These are phyloP conservation scores for Alternaria postmessia DNA, from an alignment of 2,329 filamentous ascomycete species.

Conservation along the genomic window DNA sequence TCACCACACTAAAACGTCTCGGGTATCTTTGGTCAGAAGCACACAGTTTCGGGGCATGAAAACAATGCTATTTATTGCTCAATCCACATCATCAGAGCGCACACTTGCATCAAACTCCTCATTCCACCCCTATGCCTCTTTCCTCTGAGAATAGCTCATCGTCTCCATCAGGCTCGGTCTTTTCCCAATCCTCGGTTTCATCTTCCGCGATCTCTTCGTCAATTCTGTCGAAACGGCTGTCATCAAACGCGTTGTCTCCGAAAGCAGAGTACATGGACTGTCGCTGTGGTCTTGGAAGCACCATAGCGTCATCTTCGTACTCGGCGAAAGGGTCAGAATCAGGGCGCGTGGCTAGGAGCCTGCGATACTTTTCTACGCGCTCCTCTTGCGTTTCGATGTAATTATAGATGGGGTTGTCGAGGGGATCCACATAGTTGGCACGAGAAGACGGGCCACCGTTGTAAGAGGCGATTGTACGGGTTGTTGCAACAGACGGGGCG, in stretches of 20 bases:
- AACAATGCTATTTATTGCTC: background rate
- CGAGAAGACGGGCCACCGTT: constrained; percentile 6
- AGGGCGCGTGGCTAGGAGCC: background rate
- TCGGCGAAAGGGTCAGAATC: background rate
- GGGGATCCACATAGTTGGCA: constrained; percentile 6
- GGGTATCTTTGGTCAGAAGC: background rate
- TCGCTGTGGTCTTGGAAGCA: constrained; percentile 11
- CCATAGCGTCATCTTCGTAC: background rate
- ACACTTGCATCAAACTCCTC: background rate
- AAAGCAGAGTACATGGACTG: constrained; percentile 20
- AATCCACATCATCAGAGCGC: background rate
- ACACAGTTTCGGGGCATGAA: background rate
- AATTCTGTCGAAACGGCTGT: constrained; percentile 9
- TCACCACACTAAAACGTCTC: background rate
- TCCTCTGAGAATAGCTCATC: background rate
- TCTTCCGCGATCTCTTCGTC: constrained; percentile 13
- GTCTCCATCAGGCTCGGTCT: background rate
- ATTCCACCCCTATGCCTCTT: background rate
- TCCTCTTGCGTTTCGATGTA: background rate
- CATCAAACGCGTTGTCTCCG: constrained; percentile 1
- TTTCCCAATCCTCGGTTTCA: constrained; percentile 4
- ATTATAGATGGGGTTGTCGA: constrained; percentile 16
- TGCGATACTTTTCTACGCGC: constrained; percentile 11
- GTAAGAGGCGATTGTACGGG: constrained; percentile 20
- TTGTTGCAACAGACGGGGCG: background rate